These are phyloP conservation scores for Daldinia eschscholtzii DNA, from an alignment of 2,329 filamentous ascomycete species.

Conservation along the genomic window DNA sequence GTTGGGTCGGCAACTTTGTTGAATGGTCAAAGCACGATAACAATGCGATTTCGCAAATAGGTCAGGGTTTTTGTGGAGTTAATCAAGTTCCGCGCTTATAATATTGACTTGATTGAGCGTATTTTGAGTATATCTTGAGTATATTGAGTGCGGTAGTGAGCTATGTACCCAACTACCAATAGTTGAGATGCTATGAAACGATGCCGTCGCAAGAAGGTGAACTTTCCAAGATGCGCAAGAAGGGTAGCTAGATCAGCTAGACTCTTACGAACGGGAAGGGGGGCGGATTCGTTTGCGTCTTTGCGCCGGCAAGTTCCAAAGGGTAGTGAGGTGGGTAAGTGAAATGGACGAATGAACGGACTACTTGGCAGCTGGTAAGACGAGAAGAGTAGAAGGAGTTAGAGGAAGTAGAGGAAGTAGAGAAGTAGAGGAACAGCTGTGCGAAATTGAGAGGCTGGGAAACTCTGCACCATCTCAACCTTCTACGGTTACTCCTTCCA, in stretches of 20 bases:
- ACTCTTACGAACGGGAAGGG: slow-evolving; percentile 9
- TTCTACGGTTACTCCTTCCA: slow-evolving; percentile 20
- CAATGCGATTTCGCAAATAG: slow-evolving; percentile 9
- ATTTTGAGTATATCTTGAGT: neutral
- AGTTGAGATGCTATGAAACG: slow-evolving; percentile 23
- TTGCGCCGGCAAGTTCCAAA: slow-evolving; percentile 16
- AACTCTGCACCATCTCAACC: slow-evolving; percentile 37
- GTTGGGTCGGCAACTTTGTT: slow-evolving; percentile 11
- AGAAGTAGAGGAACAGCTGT: slow-evolving; percentile 10
- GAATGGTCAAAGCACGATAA: slow-evolving; percentile 5
- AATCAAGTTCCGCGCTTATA: slow-evolving; percentile 4
- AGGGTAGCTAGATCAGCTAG: neutral
- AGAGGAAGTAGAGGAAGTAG: neutral
- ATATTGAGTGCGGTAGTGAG: neutral
- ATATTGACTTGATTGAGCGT: slow-evolving; percentile 6
- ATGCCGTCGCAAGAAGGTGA: slow-evolving; percentile 21
- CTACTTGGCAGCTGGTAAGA: slow-evolving; percentile 7
- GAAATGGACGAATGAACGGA: slow-evolving; percentile 9
- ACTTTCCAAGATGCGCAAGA: slow-evolving; percentile 11
- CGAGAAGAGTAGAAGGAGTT: slow-evolving; percentile 8
- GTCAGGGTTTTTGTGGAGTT: neutral
- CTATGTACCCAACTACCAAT: slow-evolving; percentile 13
- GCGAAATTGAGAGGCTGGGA: slow-evolving; percentile 52
- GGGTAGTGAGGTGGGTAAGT: slow-evolving; percentile 16
- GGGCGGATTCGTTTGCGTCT: slow-evolving; percentile 13